phyloP scores from a whole-genome alignment of 2,329 filamentous ascomycete species.

The Aureobasidium sp. region DNA sequence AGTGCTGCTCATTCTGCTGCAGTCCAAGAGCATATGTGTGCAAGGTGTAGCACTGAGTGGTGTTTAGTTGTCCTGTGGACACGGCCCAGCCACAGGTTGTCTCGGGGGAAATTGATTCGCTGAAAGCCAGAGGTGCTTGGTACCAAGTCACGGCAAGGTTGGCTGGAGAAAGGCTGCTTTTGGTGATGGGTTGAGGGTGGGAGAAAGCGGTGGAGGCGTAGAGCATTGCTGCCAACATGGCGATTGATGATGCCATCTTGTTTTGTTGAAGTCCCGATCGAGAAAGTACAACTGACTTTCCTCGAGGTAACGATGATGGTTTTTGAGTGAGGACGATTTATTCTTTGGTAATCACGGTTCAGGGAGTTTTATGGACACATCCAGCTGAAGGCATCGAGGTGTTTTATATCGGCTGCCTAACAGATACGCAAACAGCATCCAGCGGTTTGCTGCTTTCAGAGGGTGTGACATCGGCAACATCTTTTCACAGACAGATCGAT shows the following conservation, averaged over 20 bases:
- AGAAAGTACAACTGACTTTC: background rate
- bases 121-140: constrained; percentile 14
- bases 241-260: background rate
- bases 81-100: constrained; percentile 16
- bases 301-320: background rate
- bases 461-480: background rate
- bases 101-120: background rate
- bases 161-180: background rate
- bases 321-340: background rate
- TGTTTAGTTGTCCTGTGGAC: constrained; percentile 15
- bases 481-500: background rate
- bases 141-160: constrained; percentile 13
- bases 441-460: background rate
- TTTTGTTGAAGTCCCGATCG: background rate
- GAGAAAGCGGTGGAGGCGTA: background rate
- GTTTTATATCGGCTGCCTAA: background rate
- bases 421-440: background rate
- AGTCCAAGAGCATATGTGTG: constrained; percentile 17
- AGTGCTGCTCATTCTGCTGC: constrained; percentile 15
- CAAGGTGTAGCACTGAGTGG: constrained; percentile 17
- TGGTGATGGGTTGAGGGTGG: background rate
- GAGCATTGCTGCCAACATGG: background rate
- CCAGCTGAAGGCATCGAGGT: background rate
- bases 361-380: background rate
- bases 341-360: background rate